Evolutionary conservation across 768 basidiomycete genomes (phyloP), one percentile per base, ranked within the genome.

Genomic region (Holtermannia corniformis): DNA sequence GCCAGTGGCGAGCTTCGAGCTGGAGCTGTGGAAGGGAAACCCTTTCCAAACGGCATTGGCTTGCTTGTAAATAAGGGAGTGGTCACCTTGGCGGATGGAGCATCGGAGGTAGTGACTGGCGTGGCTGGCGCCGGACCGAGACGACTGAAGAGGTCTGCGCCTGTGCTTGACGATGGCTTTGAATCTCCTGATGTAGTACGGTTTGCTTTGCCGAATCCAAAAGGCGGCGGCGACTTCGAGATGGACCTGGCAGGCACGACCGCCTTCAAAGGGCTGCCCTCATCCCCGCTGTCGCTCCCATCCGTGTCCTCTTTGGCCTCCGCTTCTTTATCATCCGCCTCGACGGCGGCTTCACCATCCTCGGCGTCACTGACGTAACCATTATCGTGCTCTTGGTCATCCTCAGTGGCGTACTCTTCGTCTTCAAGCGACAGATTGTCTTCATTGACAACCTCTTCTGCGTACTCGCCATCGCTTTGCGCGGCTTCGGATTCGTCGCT

Each of bases 1-100:
- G 53, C 51, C 2, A 68, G 51, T 11, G 66, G 66, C 0, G 64
- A 65, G 51, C 59, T 59, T 0, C 63, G 63, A 13, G 52, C 49
- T 4, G 63, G 58, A 19, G 66, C 66, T 47, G 58, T 60, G 45
- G 58, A 54, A 1, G 41, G 51, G 52, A 60, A 65, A 23, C 49
- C 44, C 16, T 37, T 37, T 7, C 32, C 32, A 37, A 37, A 37
- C 10, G 10, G 10, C 32, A 37, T 7, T 7, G 32, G 7, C 32
- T 37, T 37, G 32, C n/a, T 37, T 37, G 32, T 7, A 37, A 37
- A 16, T 16, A 37, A n/a, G n/a, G n/a, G n/a, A n/a, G n/a, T n/a
- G n/a, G n/a, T n/a, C n/a, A n/a, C n/a, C n/a, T n/a, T n/a, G 46
- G 27, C 14, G 25, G 27, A 21, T 16, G 55, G 37, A 28, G 26